These are phyloP conservation scores for Sphaerulina musiva DNA, from an alignment of 2,329 filamentous ascomycete genomes.

Conservation along the genomic window DNA sequence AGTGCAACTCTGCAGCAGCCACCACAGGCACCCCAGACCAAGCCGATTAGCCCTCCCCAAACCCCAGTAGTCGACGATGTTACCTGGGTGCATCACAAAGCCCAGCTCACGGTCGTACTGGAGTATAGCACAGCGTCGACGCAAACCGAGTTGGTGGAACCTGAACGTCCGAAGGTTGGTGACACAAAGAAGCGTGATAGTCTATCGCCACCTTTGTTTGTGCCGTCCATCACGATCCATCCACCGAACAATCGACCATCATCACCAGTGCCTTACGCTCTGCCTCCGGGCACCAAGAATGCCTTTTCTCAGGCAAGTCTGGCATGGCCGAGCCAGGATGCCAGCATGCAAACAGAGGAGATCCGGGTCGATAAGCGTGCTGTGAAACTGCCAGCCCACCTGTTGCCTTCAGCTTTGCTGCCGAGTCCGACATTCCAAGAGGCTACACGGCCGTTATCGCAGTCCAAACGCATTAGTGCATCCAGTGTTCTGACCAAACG, in stretches of 20 bases:
- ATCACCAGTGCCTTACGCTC: constrained; percentile 67
- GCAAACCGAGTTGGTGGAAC: constrained; percentile 29
- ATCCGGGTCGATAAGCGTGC: constrained; percentile 77
- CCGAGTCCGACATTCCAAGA: constrained; percentile 42
- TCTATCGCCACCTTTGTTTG: constrained; percentile 28
- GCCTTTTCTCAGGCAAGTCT: constrained; percentile 71
- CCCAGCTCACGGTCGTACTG: constrained; percentile 16
- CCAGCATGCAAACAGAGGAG: constrained; percentile 77
- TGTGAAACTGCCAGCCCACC: constrained; percentile 65
- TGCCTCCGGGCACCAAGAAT: constrained; percentile 75
- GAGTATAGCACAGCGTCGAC: constrained; percentile 30
- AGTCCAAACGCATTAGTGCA: constrained; percentile 13
- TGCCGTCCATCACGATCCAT: constrained; percentile 81
- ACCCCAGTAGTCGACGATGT: constrained; percentile 49
- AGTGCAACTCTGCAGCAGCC: constrained; percentile 12
- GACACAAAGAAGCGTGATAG: constrained; percentile 26
- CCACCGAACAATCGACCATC: constrained; percentile 79
- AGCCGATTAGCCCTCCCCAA: constrained; percentile 57
- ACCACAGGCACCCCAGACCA: constrained; percentile 6
- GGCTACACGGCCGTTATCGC: constrained; percentile 8
- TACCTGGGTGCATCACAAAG: constrained; percentile 23
- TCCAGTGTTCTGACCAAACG: constrained; percentile 22
- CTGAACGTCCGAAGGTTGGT: constrained; percentile 26
- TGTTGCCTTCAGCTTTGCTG: constrained; percentile 71
- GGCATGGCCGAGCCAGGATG: constrained; percentile 45